A percentile compares a stretch with the other conserved stretches of the same genome.
These are phyloP conservation scores for Candida xyloterini DNA, from an alignment of 805 yeast species.

Conservation along the genomic window DNA sequence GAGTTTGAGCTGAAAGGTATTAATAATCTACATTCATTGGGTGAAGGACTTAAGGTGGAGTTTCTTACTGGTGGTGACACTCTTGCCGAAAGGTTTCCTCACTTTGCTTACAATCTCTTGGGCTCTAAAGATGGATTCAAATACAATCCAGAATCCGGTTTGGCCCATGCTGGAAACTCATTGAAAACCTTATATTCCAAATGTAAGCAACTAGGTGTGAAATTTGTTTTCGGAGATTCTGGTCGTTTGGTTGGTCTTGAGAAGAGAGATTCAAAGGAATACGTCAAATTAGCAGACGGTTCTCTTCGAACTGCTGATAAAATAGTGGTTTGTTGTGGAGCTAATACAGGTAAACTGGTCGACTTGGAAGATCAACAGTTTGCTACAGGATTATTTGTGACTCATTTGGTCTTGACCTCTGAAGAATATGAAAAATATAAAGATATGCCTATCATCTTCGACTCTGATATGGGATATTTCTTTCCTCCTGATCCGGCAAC, in stretches of 20 bases:
- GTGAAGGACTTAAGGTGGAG: slow-evolving; percentile 29
- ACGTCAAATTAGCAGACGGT: slow-evolving; percentile 30
- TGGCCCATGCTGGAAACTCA: slow-evolving; percentile 41
- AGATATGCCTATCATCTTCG: slow-evolving; percentile 43
- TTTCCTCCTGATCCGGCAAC: slow-evolving; percentile 48
- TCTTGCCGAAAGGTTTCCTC: slow-evolving; percentile 25
- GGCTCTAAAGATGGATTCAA: slow-evolving; percentile 16
- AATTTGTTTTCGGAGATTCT: slow-evolving; percentile 33
- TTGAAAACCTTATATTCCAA: slow-evolving; percentile 32
- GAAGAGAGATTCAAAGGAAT: slow-evolving; percentile 13
- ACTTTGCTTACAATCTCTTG: slow-evolving; percentile 17
- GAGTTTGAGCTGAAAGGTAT: slow-evolving; percentile 38
- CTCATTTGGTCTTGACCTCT: slow-evolving; percentile 37
- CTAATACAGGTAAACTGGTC: slow-evolving; percentile 36
- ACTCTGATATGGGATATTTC: slow-evolving; percentile 44
- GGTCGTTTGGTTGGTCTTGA: slow-evolving; percentile 25
- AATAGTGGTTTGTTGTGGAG: slow-evolving; percentile 39
- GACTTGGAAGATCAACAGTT: slow-evolving; percentile 33
- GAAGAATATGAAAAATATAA: slow-evolving; percentile 37
- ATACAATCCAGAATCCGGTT: slow-evolving; percentile 42
- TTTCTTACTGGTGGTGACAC: slow-evolving; percentile 31
- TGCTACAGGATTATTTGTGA: slow-evolving; percentile 40
- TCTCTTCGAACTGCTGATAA: slow-evolving; percentile 32
- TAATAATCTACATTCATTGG: slow-evolving; percentile 31
- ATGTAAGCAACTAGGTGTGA: slow-evolving; percentile 32